phyloP scores from a whole-genome alignment of 116 monocot species.

The Cymodocea nodosa region DNA sequence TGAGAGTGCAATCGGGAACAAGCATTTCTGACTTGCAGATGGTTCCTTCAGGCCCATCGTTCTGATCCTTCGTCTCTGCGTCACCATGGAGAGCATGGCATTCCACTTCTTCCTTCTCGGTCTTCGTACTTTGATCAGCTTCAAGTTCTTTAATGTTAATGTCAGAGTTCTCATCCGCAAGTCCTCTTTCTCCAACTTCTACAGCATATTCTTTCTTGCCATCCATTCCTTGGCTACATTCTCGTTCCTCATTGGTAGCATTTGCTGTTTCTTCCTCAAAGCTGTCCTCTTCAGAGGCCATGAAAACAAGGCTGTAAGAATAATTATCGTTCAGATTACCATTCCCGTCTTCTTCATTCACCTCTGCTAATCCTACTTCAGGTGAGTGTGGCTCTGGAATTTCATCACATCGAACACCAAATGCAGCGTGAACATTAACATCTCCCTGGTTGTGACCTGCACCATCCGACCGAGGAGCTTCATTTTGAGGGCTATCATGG shows the following conservation, averaged over 20 bases:
- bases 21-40: not conserved
- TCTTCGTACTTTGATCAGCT: not conserved
- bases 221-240: not conserved
- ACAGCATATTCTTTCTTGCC: not conserved
- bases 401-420: not conserved
- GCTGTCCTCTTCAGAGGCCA: not conserved
- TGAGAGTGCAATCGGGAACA: not conserved
- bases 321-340: not conserved
- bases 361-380: not conserved
- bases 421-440: not conserved
- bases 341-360: not conserved
- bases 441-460: not conserved
- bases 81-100: not conserved
- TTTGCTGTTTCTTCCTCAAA: not conserved
- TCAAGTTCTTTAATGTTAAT: not conserved
- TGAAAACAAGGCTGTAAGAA: not conserved
- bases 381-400: not conserved
- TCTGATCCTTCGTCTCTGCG: not conserved
- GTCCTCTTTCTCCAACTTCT: not conserved
- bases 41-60: not conserved
- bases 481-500: not conserved
- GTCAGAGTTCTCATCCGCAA: not conserved
- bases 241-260: not conserved
- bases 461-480: not conserved
- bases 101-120: not conserved